These are phyloP conservation scores for Tulasnella sp. DNA, from an alignment of 768 basidiomycete genomes.

Conservation along the genomic window DNA sequence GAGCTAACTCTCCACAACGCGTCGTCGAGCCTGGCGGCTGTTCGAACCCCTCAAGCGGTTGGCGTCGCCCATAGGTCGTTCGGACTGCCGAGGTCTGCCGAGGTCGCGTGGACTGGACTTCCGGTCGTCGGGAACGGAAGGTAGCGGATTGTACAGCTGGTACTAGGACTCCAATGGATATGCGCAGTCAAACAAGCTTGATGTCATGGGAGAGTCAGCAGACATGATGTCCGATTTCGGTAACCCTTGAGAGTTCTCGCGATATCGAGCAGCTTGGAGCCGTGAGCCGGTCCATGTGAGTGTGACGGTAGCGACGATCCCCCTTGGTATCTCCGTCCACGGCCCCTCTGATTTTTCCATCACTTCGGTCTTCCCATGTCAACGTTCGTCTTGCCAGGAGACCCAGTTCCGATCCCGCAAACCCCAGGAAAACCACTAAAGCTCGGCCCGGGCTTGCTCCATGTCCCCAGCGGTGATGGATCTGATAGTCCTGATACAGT, in stretches of 20 bases:
- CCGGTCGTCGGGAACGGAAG: slow-evolving; percentile 1
- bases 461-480: slow-evolving; percentile 37
- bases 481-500: slow-evolving; percentile 39
- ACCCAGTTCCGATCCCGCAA: slow-evolving; percentile 66
- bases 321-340: slow-evolving; percentile 8
- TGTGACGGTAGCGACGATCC: slow-evolving; percentile 22
- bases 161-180: background rate
- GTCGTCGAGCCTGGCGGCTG: background rate
- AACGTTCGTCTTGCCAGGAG: slow-evolving; percentile 66
- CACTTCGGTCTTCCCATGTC: slow-evolving; percentile 16
- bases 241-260: background rate
- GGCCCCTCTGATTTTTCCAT: slow-evolving; percentile 15
- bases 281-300: slow-evolving; percentile 2
- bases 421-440: slow-evolving; percentile 59
- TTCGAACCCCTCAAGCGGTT: background rate
- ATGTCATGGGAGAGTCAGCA: slow-evolving; percentile 2
- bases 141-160: background rate
- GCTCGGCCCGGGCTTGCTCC: slow-evolving; percentile 78
- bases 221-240: background rate
- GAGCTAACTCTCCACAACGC: background rate
- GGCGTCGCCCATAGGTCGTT: background rate
- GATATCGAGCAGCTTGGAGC: background rate
- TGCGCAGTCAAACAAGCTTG: background rate
- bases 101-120: background rate
- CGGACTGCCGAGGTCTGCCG: background rate